Conservation (phyloP, 768 basidiomycete species). For the Psilocybe sp. region DNA sequence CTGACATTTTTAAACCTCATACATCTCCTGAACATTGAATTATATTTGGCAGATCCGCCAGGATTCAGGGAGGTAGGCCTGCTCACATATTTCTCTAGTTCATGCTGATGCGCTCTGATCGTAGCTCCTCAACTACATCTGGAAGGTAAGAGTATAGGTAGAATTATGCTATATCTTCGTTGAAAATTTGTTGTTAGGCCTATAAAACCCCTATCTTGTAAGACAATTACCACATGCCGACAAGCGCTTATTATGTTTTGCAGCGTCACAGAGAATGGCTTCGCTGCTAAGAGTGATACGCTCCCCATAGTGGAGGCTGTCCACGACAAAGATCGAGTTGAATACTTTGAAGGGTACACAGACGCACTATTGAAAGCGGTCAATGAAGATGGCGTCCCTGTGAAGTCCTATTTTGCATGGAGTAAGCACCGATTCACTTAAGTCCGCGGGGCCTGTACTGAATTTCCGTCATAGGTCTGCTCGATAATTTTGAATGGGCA, state of each 20-base stretch:
- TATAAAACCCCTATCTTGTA: slow-evolving; percentile 54
- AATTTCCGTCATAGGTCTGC: slow-evolving; percentile 36
- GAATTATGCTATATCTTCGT: background rate
- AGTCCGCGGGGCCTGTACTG: background rate
- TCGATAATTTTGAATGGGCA: slow-evolving; percentile 75
- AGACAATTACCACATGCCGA: slow-evolving; percentile 12
- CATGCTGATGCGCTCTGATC: background rate
- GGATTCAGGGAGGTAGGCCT: slow-evolving; percentile 53
- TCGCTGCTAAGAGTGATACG: slow-evolving; percentile 58
- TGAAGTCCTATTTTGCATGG: slow-evolving; percentile 65
- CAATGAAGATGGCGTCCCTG: slow-evolving; percentile 53
- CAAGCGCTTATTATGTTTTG: background rate
- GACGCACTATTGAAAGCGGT: slow-evolving; percentile 51
- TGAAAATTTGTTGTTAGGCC: slow-evolving; percentile 17
- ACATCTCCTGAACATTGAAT: background rate
- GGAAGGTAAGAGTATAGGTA: slow-evolving; percentile 41
- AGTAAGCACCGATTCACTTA: slow-evolving; percentile 33
- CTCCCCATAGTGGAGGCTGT: slow-evolving; percentile 43
- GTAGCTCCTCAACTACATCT: slow-evolving; percentile 61
- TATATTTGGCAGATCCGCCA: slow-evolving; percentile 38
- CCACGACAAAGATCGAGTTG: slow-evolving; percentile 57
- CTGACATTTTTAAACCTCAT: background rate
- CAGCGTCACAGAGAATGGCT: slow-evolving; percentile 71
- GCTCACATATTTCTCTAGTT: background rate
- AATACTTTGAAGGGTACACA: slow-evolving; percentile 59